These are phyloP conservation scores for Phenoliferia sp. DNA, from an alignment of 1,284 basidiomycete genomes.

Conservation along the genomic window DNA sequence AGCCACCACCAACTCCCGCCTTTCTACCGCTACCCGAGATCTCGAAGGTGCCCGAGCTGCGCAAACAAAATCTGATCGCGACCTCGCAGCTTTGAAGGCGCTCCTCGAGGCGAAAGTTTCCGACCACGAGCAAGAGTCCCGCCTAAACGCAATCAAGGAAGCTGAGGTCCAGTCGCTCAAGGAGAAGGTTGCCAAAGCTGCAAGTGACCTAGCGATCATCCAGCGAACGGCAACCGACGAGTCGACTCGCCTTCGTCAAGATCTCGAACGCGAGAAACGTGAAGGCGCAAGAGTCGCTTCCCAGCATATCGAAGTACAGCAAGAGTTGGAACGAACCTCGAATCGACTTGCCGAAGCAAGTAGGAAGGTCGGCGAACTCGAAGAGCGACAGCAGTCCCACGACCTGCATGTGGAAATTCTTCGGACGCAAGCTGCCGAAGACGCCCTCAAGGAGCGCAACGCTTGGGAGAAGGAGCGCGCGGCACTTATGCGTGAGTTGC, in stretches of 20 bases:
- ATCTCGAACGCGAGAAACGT: conserved; percentile 15
- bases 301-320: conserved; percentile 28
- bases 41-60: conserved; percentile 8
- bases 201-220: conserved; percentile 30
- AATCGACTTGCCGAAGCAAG: conserved; percentile 10
- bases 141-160: conserved; percentile 22
- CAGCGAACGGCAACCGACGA: conserved; percentile 20
- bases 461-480: conserved; percentile 69
- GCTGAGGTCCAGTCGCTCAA: conserved; percentile 23
- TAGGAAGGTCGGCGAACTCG: conserved; percentile 19
- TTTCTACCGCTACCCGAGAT: too few relatives aligned
- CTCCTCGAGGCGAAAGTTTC: conserved; percentile 26
- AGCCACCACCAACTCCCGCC: too few relatives aligned
- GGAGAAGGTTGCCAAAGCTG: conserved; percentile 16
- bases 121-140: conserved; percentile 19
- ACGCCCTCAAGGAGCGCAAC: conserved; percentile 45
- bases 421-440: conserved; percentile 64
- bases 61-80: conserved; percentile 6
- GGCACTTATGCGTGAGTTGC: conserved; percentile 66
- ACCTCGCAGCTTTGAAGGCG: conserved; percentile 20
- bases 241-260: conserved; percentile 14
- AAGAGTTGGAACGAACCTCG: not conserved
- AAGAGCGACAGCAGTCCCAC: conserved; percentile 32
- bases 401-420: conserved; percentile 65
- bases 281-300: conserved; percentile 16